Percentiles rank a stretch among this genome's conserved stretches.
These are phyloP conservation scores for Pleurotus pulmonarius DNA, from an alignment of 768 basidiomycete species.

Conservation along the genomic window DNA sequence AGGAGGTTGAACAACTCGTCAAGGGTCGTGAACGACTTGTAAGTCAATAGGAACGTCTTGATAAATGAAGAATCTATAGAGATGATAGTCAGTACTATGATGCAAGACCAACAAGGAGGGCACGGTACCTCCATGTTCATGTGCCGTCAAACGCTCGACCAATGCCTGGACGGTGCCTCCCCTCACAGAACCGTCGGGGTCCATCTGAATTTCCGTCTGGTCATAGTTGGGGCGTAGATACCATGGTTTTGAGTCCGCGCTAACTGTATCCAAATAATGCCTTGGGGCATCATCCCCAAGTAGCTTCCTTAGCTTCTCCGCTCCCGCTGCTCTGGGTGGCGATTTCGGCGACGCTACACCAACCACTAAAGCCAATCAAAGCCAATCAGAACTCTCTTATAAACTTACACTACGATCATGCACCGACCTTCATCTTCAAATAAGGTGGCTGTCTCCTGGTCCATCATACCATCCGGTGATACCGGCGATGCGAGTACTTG, in stretches of 20 bases:
- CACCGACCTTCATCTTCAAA: slow-evolving; percentile 38
- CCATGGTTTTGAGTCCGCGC: slow-evolving; percentile 61
- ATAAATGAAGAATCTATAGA: slow-evolving; percentile 69
- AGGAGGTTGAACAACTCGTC: slow-evolving; percentile 82
- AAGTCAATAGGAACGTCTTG: slow-evolving; percentile 92
- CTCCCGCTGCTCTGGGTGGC: slow-evolving; percentile 26
- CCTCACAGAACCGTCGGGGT: slow-evolving; percentile 75
- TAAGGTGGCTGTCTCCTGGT: slow-evolving; percentile 20
- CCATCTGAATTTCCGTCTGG: slow-evolving; percentile 78
- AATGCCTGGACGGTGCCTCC: slow-evolving; percentile 86
- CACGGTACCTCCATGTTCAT: slow-evolving; percentile 76
- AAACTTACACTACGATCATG: background rate
- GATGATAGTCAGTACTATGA: background rate
- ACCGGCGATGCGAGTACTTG: slow-evolving; percentile 6
- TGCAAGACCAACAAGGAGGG: background rate
- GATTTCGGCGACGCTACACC: slow-evolving; percentile 22
- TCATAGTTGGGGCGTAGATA: slow-evolving; percentile 82
- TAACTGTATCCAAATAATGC: slow-evolving; percentile 38
- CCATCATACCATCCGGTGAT: background rate
- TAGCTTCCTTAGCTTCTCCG: slow-evolving; percentile 62
- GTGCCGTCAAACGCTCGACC: slow-evolving; percentile 86
- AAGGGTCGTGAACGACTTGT: slow-evolving; percentile 87
- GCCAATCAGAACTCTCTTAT: background rate
- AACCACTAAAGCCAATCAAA: slow-evolving; percentile 3
- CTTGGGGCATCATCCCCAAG: slow-evolving; percentile 47